Conservation (phyloP, 768 basidiomycete genomes). For the Hygrocybe punicea region DNA sequence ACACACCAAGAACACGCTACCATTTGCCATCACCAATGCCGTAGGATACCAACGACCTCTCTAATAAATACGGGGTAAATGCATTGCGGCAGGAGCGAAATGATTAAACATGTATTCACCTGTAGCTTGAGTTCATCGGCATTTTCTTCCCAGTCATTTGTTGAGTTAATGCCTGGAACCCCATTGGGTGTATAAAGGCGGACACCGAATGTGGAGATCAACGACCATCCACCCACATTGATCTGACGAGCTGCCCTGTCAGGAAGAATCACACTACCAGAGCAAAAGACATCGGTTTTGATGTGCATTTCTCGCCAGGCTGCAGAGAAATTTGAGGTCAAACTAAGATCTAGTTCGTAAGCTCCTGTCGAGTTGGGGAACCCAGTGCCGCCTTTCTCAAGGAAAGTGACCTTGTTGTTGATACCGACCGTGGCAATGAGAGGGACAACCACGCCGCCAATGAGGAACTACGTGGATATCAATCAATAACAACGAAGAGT, state of each 20-base stretch:
- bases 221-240: slow-evolving; percentile 69
- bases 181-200: slow-evolving; percentile 73
- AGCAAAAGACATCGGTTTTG: slow-evolving; percentile 77
- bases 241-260: slow-evolving; percentile 67
- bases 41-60: slow-evolving; percentile 70
- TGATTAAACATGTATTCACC: slow-evolving; percentile 35
- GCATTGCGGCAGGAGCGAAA: neutral
- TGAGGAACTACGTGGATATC: slow-evolving; percentile 4
- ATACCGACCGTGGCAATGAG: slow-evolving; percentile 71
- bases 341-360: slow-evolving; percentile 68
- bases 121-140: slow-evolving; percentile 54
- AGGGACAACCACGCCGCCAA: slow-evolving; percentile 67
- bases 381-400: slow-evolving; percentile 51
- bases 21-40: slow-evolving; percentile 67
- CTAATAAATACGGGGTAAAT: slow-evolving; percentile 36
- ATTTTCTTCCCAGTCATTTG: slow-evolving; percentile 80
- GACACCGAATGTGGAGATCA: slow-evolving; percentile 67
- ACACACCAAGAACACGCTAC: slow-evolving; percentile 66
- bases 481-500: slow-evolving; percentile 8
- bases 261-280: slow-evolving; percentile 67
- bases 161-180: slow-evolving; percentile 61
- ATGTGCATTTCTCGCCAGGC: slow-evolving; percentile 78
- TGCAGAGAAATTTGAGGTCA: slow-evolving; percentile 45
- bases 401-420: slow-evolving; percentile 78
- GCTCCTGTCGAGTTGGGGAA: slow-evolving; percentile 6